Evolutionary conservation across 2,329 filamentous ascomycete species (phyloP), one percentile per base, ranked within the genome.

Genomic region (Colletotrichum destructivum): DNA sequence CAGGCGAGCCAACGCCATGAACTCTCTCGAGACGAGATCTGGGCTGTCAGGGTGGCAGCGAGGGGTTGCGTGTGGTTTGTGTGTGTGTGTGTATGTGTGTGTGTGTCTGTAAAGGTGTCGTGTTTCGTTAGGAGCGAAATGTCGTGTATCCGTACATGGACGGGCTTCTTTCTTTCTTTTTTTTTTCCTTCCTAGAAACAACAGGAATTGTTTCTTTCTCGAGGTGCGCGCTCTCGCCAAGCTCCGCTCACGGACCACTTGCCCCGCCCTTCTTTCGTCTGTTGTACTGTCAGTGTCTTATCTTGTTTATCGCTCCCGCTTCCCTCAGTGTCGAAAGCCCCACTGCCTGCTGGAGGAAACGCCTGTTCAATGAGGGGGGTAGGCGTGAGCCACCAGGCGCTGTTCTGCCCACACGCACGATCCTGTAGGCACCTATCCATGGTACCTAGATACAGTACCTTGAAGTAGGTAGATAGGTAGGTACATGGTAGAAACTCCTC

Each of bases 141-240:
- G 13, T 40, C 16, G 63, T 46, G 38, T 35, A 57, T 49, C 18
- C 23, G 42, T 38, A 40, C 54, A 21, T 56, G 54, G 54, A 11
- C 54, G 55, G 31, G 49, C 31, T 44, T 55, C 35, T 54, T 21
- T 59, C 8, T 42, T 44, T 18, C 44, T 21, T 2, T 44, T 47
- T 15, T 46, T 12, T n/a, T 11, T 13, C 5, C 5, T 2, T 40
- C 18, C n/a, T 31, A 1, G 23, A 38, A 60, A 46, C 13, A 35
- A 31, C 52, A 40, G 52, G 35, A 54, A 18, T 56, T 68, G 40
- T 63, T 49, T 54, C 60, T 69, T 69, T 60, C 9, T 55, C 35
- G 54, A 69, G 54, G 46, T 60, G 62, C 61, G 66, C 54, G 23
- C 23, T n/a, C 61, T 66, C 54, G 67, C 59, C 46, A 71, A 71